Evolutionary conservation across 2,329 filamentous ascomycete genomes (phyloP).

Genomic region (Fulvia fulva): DNA sequence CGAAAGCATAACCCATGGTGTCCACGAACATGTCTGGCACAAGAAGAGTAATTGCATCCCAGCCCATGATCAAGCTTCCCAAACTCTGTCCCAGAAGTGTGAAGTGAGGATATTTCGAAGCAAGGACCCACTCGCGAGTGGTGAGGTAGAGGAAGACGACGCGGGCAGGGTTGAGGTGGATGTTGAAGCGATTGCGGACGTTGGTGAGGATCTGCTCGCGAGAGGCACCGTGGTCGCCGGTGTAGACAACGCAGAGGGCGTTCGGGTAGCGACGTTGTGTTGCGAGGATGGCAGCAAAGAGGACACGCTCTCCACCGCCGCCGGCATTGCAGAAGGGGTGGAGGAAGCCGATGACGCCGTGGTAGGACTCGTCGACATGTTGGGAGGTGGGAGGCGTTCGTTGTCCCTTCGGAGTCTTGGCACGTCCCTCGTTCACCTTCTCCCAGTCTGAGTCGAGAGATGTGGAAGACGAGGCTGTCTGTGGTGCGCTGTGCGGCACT

Average conservation of each 20-base stretch:
- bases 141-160: slow-evolving; percentile 87
- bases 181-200: slow-evolving; percentile 78
- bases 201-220: slow-evolving; percentile 69
- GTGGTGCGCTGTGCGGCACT: neutral
- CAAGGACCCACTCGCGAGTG: slow-evolving; percentile 79
- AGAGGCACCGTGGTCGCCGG: slow-evolving; percentile 83
- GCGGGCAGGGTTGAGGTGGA: slow-evolving; percentile 76
- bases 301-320: slow-evolving; percentile 88
- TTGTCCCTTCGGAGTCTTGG: slow-evolving; percentile 43
- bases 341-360: slow-evolving; percentile 89
- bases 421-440: slow-evolving; percentile 53
- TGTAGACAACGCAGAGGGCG: slow-evolving; percentile 89
- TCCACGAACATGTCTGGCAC: slow-evolving; percentile 93
- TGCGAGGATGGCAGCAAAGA: slow-evolving; percentile 91
- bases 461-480: slow-evolving; percentile 24
- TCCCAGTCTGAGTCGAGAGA: slow-evolving; percentile 65
- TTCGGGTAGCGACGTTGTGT: slow-evolving; percentile 86
- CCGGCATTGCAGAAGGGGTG: slow-evolving; percentile 98
- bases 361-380: slow-evolving; percentile 59
- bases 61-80: slow-evolving; percentile 80
- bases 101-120: slow-evolving; percentile 84
- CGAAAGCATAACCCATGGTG: slow-evolving; percentile 97
- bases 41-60: slow-evolving; percentile 87
- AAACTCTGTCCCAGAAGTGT: slow-evolving; percentile 92
- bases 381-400: slow-evolving; percentile 37